A percentile compares a stretch with the other conserved stretches of the same genome.
These are phyloP conservation scores for Boletus vinaceobasis DNA, from an alignment of 768 basidiomycete genomes.

Conservation along the genomic window DNA sequence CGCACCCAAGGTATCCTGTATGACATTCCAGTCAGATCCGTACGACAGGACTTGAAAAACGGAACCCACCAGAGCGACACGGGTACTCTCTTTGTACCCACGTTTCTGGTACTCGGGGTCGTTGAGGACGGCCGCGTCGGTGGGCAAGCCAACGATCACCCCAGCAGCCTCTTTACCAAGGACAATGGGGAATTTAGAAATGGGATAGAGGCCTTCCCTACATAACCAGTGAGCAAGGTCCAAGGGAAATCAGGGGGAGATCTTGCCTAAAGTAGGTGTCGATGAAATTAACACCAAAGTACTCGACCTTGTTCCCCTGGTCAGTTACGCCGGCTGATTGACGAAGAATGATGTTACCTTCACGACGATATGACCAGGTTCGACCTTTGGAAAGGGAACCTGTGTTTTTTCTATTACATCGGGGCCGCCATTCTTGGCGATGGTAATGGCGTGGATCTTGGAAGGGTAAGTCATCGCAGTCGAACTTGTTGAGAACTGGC, in stretches of 20 bases:
- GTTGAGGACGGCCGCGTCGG: conserved; percentile 55
- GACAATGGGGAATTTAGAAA: conserved; percentile 54
- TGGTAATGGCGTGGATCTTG: conserved; percentile 68
- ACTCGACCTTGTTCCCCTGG: conserved; percentile 51
- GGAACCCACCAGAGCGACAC: conserved; percentile 62
- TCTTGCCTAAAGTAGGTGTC: conserved; percentile 75
- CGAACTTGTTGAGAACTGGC: conserved; percentile 29
- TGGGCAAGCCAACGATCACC: conserved; percentile 69
- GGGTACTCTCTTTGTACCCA: conserved; percentile 63
- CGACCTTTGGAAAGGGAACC: conserved; percentile 64
- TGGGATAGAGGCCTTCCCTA: conserved; percentile 64
- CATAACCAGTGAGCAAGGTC: not conserved
- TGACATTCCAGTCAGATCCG: not conserved
- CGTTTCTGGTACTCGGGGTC: conserved; percentile 62
- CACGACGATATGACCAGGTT: conserved; percentile 55
- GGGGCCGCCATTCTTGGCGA: conserved; percentile 68
- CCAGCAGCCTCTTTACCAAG: conserved; percentile 83
- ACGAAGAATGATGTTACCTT: conserved; percentile 23
- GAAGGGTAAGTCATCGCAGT: conserved; percentile 52
- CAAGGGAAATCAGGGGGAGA: not conserved
- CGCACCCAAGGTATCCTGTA: conserved; percentile 44
- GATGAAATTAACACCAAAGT: conserved; percentile 83
- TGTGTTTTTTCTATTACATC: conserved; percentile 71
- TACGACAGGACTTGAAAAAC: not conserved
- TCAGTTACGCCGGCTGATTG: not conserved